These are phyloP conservation scores for Escovopsis sp. DNA, from an alignment of 2,329 filamentous ascomycete genomes.

Conservation along the genomic window DNA sequence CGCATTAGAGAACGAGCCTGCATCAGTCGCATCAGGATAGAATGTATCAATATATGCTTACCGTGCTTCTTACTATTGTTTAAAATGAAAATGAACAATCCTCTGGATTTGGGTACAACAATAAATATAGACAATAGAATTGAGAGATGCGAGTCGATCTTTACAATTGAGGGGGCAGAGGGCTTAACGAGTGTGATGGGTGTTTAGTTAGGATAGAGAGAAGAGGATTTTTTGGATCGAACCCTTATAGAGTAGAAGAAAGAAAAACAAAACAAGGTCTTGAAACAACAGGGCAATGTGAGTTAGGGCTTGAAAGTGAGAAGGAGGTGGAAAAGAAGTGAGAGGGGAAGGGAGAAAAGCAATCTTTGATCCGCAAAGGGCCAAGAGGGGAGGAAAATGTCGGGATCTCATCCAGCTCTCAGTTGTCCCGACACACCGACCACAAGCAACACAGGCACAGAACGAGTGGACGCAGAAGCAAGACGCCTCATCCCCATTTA, in stretches of 20 bases:
- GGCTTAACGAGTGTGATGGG: not conserved
- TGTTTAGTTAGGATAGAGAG: not conserved
- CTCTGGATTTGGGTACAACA: too few species aligned
- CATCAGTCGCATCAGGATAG: too few species aligned
- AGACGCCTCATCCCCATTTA: too few species aligned
- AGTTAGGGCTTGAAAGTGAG: conserved; percentile 1
- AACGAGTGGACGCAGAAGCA: too few species aligned
- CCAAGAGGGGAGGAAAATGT: not conserved
- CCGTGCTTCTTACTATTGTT: too few species aligned
- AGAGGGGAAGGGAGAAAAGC: not conserved
- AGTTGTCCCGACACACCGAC: not conserved
- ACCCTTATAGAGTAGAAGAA: not conserved
- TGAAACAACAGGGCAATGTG: conserved; percentile 1
- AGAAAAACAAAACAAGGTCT: not conserved
- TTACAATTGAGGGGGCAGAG: not conserved
- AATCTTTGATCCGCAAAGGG: too few species aligned
- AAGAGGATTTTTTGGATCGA: not conserved
- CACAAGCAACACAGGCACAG: too few species aligned
- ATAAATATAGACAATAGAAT: too few species aligned
- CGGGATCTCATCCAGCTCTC: not conserved
- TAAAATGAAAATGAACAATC: too few species aligned
- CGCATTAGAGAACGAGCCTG: too few species aligned
- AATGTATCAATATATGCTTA: too few species aligned
- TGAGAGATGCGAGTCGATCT: too few species aligned
- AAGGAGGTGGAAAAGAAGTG: conserved; percentile 1